Evolutionary conservation across 225 moss, liverwort and hornwort genomes (phyloP), one percentile per base, ranked within the genome.

Genomic region (Pseudoscleropodium purum): DNA sequence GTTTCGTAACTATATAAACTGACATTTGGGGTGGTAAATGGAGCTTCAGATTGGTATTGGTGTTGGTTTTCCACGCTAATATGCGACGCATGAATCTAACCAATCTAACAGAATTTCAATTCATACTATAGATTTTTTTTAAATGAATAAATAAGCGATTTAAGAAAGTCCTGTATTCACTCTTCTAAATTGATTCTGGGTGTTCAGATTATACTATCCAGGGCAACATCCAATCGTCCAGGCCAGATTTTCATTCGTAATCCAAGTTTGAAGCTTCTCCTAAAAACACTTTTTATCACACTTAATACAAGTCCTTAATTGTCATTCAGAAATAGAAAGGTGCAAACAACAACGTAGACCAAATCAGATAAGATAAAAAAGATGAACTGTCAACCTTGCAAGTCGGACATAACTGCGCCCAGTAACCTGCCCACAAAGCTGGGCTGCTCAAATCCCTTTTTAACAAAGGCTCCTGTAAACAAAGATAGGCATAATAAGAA

Each of bases 331-430:
- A 26, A 70, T 57, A 63, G 21, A 60, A 36, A 79, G 27, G 77
- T 89, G 43, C 31, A 74, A 51, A 86, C 52, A 84, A 83, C 56
- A 36, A 85, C 27, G 36, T 34, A 63, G 47, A 86, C 15, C 51
- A 31, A 49, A 51, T 62, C 60, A 84, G n/a, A 79, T 82, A 41
- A 88, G 37, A 72, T 47, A 11, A 83, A 84, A 72, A 41, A 64
- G 79, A 13, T 62, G 73, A 66, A 83, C 73, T 76, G 51, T 63
- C 83, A 37, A 97, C 96, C 96, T 97, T 99, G 95, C 99, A 99
- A 86, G 99, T 99, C 24, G 99, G 97, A 88, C 99, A 99, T 86
- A 99, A 92, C 91, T 99, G 99, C 65, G 97, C 95, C 99, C 99
- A 99, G 85, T 94, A 96, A 14, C 99, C 99, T 82, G 97, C 97